Evolutionary conservation across 2,329 filamentous ascomycete genomes (phyloP).

Genomic region (Aureobasidium sp.): DNA sequence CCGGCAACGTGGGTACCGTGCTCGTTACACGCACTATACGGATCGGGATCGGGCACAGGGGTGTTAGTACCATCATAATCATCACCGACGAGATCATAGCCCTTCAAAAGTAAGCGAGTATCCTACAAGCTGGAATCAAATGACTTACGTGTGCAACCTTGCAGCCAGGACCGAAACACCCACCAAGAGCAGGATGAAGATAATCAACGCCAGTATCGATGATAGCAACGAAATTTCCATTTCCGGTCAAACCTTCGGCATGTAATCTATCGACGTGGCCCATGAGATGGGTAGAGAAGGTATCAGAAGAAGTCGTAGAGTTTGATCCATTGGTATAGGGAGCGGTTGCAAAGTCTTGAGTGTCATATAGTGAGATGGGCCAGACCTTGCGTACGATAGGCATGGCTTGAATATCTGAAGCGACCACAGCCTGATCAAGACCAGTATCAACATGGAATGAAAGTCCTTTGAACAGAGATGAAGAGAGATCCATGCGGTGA

Average conservation of each 20-base stretch:
- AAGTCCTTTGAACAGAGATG: conserved; percentile 18
- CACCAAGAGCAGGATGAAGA: conserved; percentile 53
- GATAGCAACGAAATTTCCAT: conserved; percentile 37
- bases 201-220: conserved; percentile 48
- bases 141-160: conserved; percentile 39
- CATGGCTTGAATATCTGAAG: conserved; percentile 17
- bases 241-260: conserved; percentile 36
- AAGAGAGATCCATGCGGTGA: conserved; percentile 17
- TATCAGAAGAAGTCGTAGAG: conserved; percentile 13
- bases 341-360: conserved; percentile 14
- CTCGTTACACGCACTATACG: conserved; percentile 47
- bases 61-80: conserved; percentile 27
- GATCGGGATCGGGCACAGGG: conserved; percentile 41
- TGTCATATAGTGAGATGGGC: conserved; percentile 18
- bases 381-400: conserved; percentile 18
- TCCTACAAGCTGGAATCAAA: background rate
- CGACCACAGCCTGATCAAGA: conserved; percentile 15
- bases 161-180: conserved; percentile 53
- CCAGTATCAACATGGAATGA: conserved; percentile 18
- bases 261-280: conserved; percentile 31
- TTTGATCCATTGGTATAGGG: conserved; percentile 15
- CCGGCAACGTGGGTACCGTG: conserved; percentile 57
- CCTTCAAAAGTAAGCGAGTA: conserved; percentile 20
- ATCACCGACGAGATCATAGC: conserved; percentile 52
- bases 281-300: conserved; percentile 26